Conservation (phyloP, 345 rosid genomes). For the Melaleuca quinquenervia region DNA sequence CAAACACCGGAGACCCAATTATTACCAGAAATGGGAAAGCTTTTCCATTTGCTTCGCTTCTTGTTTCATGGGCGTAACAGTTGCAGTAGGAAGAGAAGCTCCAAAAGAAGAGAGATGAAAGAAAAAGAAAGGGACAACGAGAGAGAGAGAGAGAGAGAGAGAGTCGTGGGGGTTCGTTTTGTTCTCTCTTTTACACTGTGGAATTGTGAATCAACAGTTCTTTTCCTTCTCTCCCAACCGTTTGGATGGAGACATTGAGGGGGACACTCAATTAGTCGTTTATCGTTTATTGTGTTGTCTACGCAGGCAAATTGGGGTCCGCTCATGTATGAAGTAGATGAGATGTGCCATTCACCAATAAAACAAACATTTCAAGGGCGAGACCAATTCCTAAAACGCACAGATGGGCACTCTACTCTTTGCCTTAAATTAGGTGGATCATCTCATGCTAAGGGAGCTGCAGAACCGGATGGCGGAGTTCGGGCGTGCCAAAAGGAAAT, state of each 20-base stretch:
- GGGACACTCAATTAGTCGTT: neutral
- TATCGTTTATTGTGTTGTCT: neutral
- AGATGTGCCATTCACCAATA: neutral
- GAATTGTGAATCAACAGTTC: neutral
- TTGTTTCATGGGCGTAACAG: neutral
- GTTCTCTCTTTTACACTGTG: neutral
- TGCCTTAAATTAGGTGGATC: neutral
- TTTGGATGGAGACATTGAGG: neutral
- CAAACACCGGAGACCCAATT: neutral
- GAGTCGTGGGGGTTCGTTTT: neutral
- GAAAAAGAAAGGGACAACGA: neutral
- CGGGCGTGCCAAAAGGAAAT: neutral
- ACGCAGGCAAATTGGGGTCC: neutral
- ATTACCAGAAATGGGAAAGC: slow-evolving; percentile 1
- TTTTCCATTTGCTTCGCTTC: neutral
- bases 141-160: neutral
- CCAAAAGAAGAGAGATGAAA: neutral
- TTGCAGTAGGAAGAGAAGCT: neutral
- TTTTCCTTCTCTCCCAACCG: neutral
- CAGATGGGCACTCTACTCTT: neutral
- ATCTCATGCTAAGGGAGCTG: neutral
- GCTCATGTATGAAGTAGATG: neutral
- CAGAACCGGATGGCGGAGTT: neutral
- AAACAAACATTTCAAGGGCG: neutral
- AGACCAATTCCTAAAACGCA: neutral